phyloP scores from a whole-genome alignment of 2,329 filamentous ascomycete genomes.

The Colletotrichum sp. region DNA sequence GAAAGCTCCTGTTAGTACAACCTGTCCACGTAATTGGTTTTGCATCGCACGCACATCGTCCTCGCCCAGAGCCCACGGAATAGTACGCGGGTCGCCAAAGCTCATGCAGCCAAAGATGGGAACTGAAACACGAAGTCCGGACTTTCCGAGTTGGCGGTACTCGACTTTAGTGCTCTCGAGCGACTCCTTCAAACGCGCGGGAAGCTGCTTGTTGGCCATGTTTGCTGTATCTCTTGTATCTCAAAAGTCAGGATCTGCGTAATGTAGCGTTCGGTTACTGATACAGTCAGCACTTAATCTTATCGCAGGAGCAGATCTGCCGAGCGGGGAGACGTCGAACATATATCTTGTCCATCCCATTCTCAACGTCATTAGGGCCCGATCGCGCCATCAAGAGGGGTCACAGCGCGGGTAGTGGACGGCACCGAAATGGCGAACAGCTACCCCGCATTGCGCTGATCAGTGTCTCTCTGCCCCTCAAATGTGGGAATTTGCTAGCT shows the following conservation, averaged over 20 bases:
- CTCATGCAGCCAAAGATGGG: slow-evolving; percentile 71
- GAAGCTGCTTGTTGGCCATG: slow-evolving; percentile 14
- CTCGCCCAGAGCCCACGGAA: slow-evolving; percentile 63
- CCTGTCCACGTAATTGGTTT: neutral
- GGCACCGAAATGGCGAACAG: neutral
- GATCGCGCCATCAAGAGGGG: slow-evolving; percentile 8
- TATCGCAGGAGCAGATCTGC: neutral
- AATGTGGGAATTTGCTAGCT: neutral
- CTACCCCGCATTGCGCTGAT: slow-evolving; percentile 14
- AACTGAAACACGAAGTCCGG: slow-evolving; percentile 66
- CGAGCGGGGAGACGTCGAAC: neutral
- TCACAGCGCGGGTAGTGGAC: slow-evolving; percentile 5
- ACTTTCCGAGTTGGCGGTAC: slow-evolving; percentile 62
- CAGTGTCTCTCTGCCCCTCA: neutral
- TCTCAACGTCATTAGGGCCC: slow-evolving; percentile 5
- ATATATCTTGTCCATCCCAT: neutral
- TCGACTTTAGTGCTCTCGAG: slow-evolving; percentile 45
- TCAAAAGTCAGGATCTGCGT: neutral
- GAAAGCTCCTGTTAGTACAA: neutral
- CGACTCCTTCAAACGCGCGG: slow-evolving; percentile 25
- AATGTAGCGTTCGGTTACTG: neutral
- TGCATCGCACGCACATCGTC: slow-evolving; percentile 38
- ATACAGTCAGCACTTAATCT: neutral
- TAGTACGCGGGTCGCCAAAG: slow-evolving; percentile 58
- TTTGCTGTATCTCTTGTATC: neutral